phyloP scores from a whole-genome alignment of 2,329 filamentous ascomycete species.

The Pseudogymnoascus sp. region DNA sequence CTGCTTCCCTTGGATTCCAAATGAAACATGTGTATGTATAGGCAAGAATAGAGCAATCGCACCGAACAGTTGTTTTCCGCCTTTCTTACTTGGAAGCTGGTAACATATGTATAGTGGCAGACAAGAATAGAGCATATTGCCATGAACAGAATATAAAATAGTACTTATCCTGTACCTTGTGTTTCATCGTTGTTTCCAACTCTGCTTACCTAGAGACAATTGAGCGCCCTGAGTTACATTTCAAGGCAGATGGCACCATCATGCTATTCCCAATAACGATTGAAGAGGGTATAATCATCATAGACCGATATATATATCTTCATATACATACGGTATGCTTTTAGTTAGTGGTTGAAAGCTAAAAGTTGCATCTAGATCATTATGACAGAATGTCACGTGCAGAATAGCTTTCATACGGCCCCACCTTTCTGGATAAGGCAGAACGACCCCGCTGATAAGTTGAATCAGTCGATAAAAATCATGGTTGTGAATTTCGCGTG shows the following conservation, averaged over 20 bases:
- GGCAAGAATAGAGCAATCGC: not conserved
- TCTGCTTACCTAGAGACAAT: not conserved
- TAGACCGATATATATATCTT: not conserved
- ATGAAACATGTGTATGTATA: not conserved
- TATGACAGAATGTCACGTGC: not conserved
- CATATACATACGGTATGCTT: not conserved
- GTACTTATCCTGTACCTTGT: not conserved
- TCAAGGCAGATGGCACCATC: not conserved
- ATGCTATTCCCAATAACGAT: not conserved
- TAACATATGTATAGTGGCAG: not conserved
- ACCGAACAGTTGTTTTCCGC: not conserved
- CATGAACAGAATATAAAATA: not conserved
- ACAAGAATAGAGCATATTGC: not conserved
- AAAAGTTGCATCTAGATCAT: not conserved
- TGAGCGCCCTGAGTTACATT: not conserved
- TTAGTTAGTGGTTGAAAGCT: not conserved
- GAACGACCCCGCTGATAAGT: constrained; percentile 7
- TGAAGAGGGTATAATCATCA: not conserved
- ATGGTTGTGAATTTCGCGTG: constrained; percentile 6
- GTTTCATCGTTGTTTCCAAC: not conserved
- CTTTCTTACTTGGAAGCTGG: not conserved
- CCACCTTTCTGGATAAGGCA: constrained; percentile 5
- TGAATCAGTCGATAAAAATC: not conserved
- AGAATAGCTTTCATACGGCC: not conserved
- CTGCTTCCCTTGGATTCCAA: not conserved